Percentiles rank a stretch among this genome's conserved stretches.
phyloP scores from a whole-genome alignment of 768 basidiomycete species.

The Termitomyces heimii region DNA sequence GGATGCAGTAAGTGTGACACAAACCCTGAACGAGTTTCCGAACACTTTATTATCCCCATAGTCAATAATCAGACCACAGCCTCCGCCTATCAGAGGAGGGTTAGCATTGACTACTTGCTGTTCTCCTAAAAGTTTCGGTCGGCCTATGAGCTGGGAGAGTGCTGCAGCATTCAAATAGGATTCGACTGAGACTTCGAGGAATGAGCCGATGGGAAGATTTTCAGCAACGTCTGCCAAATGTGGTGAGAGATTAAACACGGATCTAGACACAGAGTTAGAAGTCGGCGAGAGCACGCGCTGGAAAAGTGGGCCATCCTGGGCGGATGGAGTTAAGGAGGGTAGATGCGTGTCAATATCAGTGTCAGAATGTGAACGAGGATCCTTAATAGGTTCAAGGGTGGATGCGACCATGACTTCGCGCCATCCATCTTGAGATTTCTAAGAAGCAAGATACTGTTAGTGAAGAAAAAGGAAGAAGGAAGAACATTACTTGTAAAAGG shows the following conservation, averaged over 20 bases:
- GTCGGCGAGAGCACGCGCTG: conserved; percentile 61
- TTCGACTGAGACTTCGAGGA: conserved; percentile 76
- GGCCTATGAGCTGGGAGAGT: conserved; percentile 56
- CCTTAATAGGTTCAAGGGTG: conserved; percentile 14
- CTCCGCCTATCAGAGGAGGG: conserved; percentile 22
- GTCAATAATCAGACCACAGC: conserved; percentile 80
- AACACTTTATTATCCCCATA: conserved; percentile 75
- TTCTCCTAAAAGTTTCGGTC: neutral
- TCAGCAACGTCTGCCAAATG: conserved; percentile 40
- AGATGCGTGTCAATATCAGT: neutral
- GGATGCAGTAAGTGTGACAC: conserved; percentile 20
- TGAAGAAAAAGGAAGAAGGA: neutral
- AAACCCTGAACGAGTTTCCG: conserved; percentile 75
- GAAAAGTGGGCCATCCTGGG: conserved; percentile 32
- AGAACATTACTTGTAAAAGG: conserved; percentile 62
- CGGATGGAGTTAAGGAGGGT: conserved; percentile 1
- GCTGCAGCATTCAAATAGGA: conserved; percentile 63
- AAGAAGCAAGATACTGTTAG: neutral
- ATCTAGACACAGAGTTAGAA: conserved; percentile 41
- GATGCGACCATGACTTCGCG: conserved; percentile 77
- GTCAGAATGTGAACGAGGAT: conserved; percentile 9
- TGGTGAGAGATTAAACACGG: conserved; percentile 60
- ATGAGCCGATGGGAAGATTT: conserved; percentile 60
- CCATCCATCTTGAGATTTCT: conserved; percentile 82
- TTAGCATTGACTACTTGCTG: neutral